Base-by-base conservation (phyloP, 2,329 filamentous ascomycete genomes). In the Pseudopyrenochaeta lycopersici region DNA sequence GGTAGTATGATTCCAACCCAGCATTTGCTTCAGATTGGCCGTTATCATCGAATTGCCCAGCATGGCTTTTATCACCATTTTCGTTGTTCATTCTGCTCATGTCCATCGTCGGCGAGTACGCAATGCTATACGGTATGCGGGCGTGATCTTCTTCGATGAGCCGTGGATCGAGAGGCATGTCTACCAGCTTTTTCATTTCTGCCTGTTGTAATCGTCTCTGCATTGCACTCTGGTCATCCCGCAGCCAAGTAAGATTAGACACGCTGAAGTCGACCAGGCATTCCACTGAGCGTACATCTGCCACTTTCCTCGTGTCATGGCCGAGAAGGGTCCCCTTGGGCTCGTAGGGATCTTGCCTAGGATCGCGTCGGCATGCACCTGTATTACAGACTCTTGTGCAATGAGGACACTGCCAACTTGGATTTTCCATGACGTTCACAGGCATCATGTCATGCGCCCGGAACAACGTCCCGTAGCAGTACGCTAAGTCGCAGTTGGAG, bases 381-480 rank as follows among this genome's bases (percentile, higher is more conserved):
- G 93, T 97, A 60, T 93, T 96, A 80, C 95, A 99, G 32, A 94
- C 91, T 15, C 88, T 87, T 18, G 85, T 81, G 72, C 95, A 99
- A 68, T 89, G 91, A 0, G 95, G 95, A 62, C 95, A 99, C 67
- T 89, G 85, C 94, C 95, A 99, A 42, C 88, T 81, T 60, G 88
- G 85, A 59, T 91, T 84, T 70, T 96, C 88, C 84, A 97, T 89
- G 1, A 93, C 86, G 17, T 86, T 82, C 65, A 94, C 87, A 0
- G 95, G 95, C 84, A 92, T 90, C 72, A 92, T 85, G 72, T 98
- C 94, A 68, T 97, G 97, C 0, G 91, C 93, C 49, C 95, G 84
- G 77, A 92, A 98, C 1, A 99, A 82, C 14, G 90, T 90, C n/a
- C 94, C 94, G 70, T 96, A 99, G 74, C 95, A 98, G 72, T 96